Evolutionary conservation across 2,329 filamentous ascomycete genomes (phyloP).

Genomic region (Leptographium radiaticola): DNA sequence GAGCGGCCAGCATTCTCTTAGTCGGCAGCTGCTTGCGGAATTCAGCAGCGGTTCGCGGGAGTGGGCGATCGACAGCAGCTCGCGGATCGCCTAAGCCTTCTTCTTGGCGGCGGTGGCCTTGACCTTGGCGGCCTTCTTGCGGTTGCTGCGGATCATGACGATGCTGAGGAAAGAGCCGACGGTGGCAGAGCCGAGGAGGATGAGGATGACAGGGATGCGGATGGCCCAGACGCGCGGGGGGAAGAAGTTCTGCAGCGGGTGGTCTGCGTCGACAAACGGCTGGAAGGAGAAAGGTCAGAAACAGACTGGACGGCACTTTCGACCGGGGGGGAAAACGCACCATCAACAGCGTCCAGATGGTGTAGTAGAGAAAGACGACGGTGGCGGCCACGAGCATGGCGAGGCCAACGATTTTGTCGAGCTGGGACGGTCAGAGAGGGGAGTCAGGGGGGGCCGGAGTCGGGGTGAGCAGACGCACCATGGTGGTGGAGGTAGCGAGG

Average conservation of each 20-base stretch:
- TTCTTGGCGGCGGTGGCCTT: slow-evolving; percentile 64
- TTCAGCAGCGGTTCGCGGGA: not conserved
- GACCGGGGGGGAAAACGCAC: slow-evolving; percentile 35
- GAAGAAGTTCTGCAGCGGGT: slow-evolving; percentile 89
- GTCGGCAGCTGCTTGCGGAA: no score
- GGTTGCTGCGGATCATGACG: slow-evolving; percentile 98
- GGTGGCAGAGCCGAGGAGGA: slow-evolving; percentile 81
- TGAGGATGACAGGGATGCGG: slow-evolving; percentile 92
- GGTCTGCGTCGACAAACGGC: slow-evolving; percentile 95
- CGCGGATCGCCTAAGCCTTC: slow-evolving; percentile 49
- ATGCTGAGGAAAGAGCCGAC: slow-evolving; percentile 92
- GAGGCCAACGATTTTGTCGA: slow-evolving; percentile 69
- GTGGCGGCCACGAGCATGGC: slow-evolving; percentile 55
- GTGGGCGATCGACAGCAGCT: not conserved
- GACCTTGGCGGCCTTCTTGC: slow-evolving; percentile 92
- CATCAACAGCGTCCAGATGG: slow-evolving; percentile 95
- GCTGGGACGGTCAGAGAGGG: no score
- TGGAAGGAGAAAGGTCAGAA: no score
- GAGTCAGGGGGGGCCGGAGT: no score
- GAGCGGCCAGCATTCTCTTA: no score
- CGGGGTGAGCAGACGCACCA: no score
- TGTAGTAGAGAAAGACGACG: slow-evolving; percentile 72
- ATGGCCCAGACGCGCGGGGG: slow-evolving; percentile 97
- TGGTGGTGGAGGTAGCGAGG: no score
- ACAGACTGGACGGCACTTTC: no score